phyloP scores from a whole-genome alignment of 2,329 filamentous ascomycete genomes.

The Ustulina deusta region DNA sequence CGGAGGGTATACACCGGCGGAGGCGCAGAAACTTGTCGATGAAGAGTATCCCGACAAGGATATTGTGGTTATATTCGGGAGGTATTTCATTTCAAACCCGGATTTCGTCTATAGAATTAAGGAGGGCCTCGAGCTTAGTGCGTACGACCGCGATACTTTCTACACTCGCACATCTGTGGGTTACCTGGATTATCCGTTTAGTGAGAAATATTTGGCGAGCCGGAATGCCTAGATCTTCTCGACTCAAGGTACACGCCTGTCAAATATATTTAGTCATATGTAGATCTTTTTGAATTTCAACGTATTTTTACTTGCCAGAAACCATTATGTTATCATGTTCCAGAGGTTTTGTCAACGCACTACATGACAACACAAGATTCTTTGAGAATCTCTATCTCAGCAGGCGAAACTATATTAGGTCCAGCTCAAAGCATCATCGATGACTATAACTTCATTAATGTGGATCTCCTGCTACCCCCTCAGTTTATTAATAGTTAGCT shows the following conservation, averaged over 20 bases:
- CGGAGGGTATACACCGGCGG: conserved; percentile 49
- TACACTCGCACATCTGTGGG: conserved; percentile 44
- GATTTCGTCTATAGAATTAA: conserved; percentile 44
- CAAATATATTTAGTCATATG: neutral
- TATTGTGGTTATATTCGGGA: conserved; percentile 49
- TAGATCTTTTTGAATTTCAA: neutral
- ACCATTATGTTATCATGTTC: neutral
- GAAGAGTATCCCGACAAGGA: conserved; percentile 48
- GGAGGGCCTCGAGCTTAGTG: conserved; percentile 38
- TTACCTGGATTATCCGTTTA: conserved; percentile 55
- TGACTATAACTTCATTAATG: no score
- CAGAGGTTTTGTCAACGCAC: neutral
- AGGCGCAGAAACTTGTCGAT: conserved; percentile 49
- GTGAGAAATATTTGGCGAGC: conserved; percentile 41
- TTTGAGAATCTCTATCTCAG: neutral
- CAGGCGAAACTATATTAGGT: no score
- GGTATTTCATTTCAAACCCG: conserved; percentile 46
- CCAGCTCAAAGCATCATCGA: no score
- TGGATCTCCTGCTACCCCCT: no score
- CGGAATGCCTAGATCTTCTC: conserved; percentile 1
- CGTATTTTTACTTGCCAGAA: neutral
- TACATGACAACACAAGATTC: neutral
- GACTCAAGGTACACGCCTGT: neutral
- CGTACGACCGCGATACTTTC: conserved; percentile 44
- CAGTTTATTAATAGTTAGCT: no score